Base-by-base conservation (phyloP, 768 basidiomycete genomes). In the Fomitopsis serialis region DNA sequence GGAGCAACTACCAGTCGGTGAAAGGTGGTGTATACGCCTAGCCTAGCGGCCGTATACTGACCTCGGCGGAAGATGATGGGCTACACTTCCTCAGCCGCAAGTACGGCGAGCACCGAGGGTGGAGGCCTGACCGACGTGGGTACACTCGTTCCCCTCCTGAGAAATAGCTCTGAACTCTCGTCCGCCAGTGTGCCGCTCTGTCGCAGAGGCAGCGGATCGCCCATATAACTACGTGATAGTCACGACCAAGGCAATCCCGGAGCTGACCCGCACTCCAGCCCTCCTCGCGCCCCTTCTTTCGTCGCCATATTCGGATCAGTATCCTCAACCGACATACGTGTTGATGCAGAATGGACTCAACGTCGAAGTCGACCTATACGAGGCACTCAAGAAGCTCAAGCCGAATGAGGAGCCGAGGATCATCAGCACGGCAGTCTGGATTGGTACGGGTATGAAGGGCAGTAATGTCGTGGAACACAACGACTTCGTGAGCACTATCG, bases 321-420 rank as follows among this genome's bases (percentile, higher is more conserved):
- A 74, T 55, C 57, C 72, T 4, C 81, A 84, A 59, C 84, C 84
- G 1, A 78, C 74, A 1, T 84, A 82, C 61, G 80, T 84, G 2
- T 63, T 87, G 12, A 58, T 85, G 45, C 83, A 90, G 72, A 91
- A 91, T 63, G 87, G 88, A 6, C 68, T 92, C 3, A 80, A 80
- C 35, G 81, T 88, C 11, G 89, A 90, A 62, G 70, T 66, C 32
- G 85, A 86, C 52, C 70, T 89, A 21, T 85, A 87, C 63, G 60
- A 77, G 10, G 75, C 82, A 1, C 52, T 81, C 11, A 71, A 70
- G 53, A 56, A 62, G 9, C 66, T 81, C 19, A 66, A 63, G 6
- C 66, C 68, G 36, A 70, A 70, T 3, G 68, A 74, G 8, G 60
- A 70, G 23, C 81, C 82, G 0, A 76, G 64, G 25, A 81, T 85